Base-by-base conservation (phyloP, 805 yeast genomes). In the Yamadazyma tumulicola region DNA sequence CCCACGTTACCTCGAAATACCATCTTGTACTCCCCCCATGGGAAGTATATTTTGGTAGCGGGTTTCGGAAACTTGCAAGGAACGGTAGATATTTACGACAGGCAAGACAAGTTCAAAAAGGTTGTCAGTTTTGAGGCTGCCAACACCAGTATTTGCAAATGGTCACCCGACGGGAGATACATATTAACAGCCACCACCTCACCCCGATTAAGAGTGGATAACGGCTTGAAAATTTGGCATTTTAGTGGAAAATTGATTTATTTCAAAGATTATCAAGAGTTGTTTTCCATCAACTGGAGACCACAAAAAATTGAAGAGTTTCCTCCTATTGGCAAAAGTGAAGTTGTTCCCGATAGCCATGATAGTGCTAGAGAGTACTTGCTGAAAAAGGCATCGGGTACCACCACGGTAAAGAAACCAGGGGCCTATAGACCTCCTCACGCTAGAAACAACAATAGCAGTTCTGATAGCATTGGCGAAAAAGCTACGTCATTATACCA, bases 31-130 rank as follows among this genome's bases (percentile, higher is more conserved):
- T 88, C 97, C 6, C 98, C 98, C 5, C 95, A 89, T 53, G 97
- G 94, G 24, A 78, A 85, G 49, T 91, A 79, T 51, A 81, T 94
- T 32, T 69, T 93, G 41, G 91, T 89, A 42, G 97, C 96, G 7
- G 99, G 99, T 3, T 93, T 93, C 62, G 99, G 99, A 51, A 93
- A 93, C 61, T 75, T 93, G 57, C 97, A 91, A 67, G 99, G 99
- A 42, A 79, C 89, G 11, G 94, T 93, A 39, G 97, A 94, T 57
- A 82, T 93, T 42, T 80, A 88, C 55, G 98, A 93, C 67, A 84
- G 97, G 56, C 86, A 80, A 58, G 79, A 82, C 55, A 83, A 85
- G 60, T 91, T 88, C 59, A 64, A 72, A 37, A 85, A 85, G 58
- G 76, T 93, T 34, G 71, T 88, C 14, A 73, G 85, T 13, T 83